Percentiles rank a stretch among this genome's conserved stretches.
These are phyloP conservation scores for Solanum medicagineum DNA, from an alignment of 257 asterid genomes.

Conservation along the genomic window DNA sequence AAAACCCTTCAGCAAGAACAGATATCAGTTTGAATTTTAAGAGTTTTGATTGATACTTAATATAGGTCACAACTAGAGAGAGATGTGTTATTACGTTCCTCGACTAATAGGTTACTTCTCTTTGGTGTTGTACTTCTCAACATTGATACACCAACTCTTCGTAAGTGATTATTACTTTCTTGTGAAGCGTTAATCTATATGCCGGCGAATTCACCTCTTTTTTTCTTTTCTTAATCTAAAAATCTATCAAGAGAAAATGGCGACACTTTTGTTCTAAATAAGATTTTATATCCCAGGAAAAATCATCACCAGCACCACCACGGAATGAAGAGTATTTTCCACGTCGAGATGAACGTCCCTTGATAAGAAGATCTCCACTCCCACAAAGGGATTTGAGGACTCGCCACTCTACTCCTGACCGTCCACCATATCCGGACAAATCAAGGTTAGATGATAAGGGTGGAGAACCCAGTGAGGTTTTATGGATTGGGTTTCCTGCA, in stretches of 20 bases:
- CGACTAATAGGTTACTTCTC: neutral
- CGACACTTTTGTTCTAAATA: conserved; percentile 13
- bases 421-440: conserved; percentile 28
- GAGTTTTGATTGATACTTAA: neutral
- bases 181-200: neutral
- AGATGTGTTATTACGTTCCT: neutral
- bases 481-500: conserved; percentile 95
- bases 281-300: conserved; percentile 54
- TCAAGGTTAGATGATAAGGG: conserved; percentile 43
- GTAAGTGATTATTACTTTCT: neutral
- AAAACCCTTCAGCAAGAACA: neutral
- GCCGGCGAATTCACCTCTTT: neutral
- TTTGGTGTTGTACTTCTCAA: neutral
- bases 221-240: neutral
- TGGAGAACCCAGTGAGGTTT: conserved; percentile 79
- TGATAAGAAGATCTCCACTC: conserved; percentile 45
- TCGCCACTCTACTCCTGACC: conserved; percentile 46
- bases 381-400: conserved; percentile 48
- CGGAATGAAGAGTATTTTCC: conserved; percentile 43
- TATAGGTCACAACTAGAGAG: neutral
- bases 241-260: neutral
- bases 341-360: conserved; percentile 37
- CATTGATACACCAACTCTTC: neutral
- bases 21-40: neutral
- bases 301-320: conserved; percentile 23